Evolutionary conservation across 164 flowering plant species (phyloP).

Genomic region (Santalum album): DNA sequence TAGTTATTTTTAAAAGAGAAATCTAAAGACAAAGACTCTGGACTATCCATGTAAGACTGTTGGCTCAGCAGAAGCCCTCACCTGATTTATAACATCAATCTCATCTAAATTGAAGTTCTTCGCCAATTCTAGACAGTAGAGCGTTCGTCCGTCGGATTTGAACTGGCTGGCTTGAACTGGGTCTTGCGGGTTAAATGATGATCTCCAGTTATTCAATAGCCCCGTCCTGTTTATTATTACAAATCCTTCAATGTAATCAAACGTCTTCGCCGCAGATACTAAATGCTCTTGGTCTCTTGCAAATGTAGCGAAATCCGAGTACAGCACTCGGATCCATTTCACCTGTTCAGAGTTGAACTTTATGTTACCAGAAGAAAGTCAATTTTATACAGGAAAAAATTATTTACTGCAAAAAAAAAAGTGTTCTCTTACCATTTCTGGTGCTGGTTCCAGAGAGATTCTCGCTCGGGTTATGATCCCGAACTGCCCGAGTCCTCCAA

Average conservation of each 20-base stretch:
- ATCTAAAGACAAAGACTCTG: not conserved
- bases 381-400: not conserved
- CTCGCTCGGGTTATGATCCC: slow-evolving; percentile 56
- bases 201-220: slow-evolving; percentile 45
- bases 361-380: too few relatives aligned
- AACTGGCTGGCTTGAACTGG: slow-evolving; percentile 45
- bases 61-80: slow-evolving; percentile 8
- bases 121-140: slow-evolving; percentile 49
- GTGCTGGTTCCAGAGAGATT: slow-evolving; percentile 48
- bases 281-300: slow-evolving; percentile 43
- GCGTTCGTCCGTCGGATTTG: slow-evolving; percentile 36
- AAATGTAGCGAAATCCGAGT: slow-evolving; percentile 42
- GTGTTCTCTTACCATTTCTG: slow-evolving; percentile 31
- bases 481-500: slow-evolving; percentile 65
- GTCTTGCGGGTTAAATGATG: slow-evolving; percentile 44
- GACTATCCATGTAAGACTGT: not conserved
- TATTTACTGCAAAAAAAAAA: too few relatives aligned
- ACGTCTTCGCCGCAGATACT: slow-evolving; percentile 34
- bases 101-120: slow-evolving; percentile 32
- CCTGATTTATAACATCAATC: slow-evolving; percentile 25
- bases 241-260: slow-evolving; percentile 55
- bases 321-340: slow-evolving; percentile 54
- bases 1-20: too few relatives aligned
- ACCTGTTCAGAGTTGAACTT: slow-evolving; percentile 31
- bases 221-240: slow-evolving; percentile 46